phyloP scores from a whole-genome alignment of 1,284 basidiomycete genomes.

The Vanrija humicola region DNA sequence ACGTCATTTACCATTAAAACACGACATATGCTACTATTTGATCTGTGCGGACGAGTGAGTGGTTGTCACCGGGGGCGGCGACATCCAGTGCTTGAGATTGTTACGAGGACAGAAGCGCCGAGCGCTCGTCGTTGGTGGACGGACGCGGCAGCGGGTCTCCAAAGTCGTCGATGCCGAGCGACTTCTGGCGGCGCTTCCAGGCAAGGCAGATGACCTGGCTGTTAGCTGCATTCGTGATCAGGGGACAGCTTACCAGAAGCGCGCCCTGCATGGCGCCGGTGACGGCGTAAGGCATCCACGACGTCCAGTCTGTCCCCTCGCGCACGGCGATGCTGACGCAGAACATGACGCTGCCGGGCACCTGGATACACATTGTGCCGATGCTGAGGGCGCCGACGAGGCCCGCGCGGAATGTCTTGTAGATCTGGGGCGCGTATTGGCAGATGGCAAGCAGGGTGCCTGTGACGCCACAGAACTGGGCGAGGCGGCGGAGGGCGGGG shows the following conservation, averaged over 20 bases:
- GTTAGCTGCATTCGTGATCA: neutral
- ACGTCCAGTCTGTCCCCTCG: slow-evolving; percentile 80
- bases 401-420: slow-evolving; percentile 69
- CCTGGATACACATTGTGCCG: slow-evolving; percentile 89
- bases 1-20: too few relatives aligned
- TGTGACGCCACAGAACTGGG: slow-evolving; percentile 80
- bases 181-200: slow-evolving; percentile 72
- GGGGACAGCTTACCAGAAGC: slow-evolving; percentile 56
- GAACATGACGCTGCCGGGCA: slow-evolving; percentile 85
- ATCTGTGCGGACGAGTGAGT: too few relatives aligned
- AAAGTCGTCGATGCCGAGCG: slow-evolving; percentile 86
- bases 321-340: slow-evolving; percentile 75
- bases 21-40: too few relatives aligned
- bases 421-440: slow-evolving; percentile 85
- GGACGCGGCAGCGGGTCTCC: slow-evolving; percentile 59
- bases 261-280: slow-evolving; percentile 80
- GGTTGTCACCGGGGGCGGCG: too few relatives aligned
- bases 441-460: slow-evolving; percentile 71
- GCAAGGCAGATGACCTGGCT: slow-evolving; percentile 63
- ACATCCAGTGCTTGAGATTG: too few relatives aligned
- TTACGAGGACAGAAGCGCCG: neutral
- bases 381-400: slow-evolving; percentile 89
- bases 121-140: neutral
- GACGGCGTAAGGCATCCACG: slow-evolving; percentile 79
- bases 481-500: slow-evolving; percentile 61